Conservation (phyloP, 805 yeast species). For the Myxozyma sirexii region DNA sequence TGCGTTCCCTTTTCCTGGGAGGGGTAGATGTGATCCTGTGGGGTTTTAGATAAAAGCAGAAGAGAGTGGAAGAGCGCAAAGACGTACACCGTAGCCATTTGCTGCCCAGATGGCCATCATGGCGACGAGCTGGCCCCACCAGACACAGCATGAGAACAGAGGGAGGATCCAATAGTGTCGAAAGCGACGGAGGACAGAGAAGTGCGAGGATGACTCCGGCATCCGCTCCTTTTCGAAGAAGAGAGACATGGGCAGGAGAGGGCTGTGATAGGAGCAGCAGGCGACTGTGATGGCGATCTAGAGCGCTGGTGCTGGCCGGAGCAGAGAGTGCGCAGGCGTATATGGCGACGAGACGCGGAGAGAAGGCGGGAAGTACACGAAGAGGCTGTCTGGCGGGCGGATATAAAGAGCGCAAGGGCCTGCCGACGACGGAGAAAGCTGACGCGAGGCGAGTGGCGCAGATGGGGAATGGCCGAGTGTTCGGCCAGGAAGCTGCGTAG, state of each 20-base stretch:
- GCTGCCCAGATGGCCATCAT: constrained; percentile 75
- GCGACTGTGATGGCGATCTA: neutral
- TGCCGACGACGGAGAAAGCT: too few species aligned
- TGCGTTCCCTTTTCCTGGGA: constrained; percentile 45
- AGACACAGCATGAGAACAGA: constrained; percentile 62
- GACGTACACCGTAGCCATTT: constrained; percentile 54
- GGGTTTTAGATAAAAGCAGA: neutral
- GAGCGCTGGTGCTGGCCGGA: neutral
- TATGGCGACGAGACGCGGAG: too few species aligned
- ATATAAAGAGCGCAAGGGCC: too few species aligned
- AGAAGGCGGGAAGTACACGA: neutral
- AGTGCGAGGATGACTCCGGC: neutral
- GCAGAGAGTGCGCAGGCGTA: neutral
- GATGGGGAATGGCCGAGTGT: neutral
- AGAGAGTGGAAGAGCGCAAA: neutral
- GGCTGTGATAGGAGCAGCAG: neutral
- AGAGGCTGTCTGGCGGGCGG: too few species aligned
- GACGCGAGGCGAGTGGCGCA: neutral
- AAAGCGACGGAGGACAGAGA: constrained; percentile 10
- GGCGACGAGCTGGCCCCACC: constrained; percentile 93
- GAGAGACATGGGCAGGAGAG: neutral
- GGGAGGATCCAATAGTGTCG: constrained; percentile 56
- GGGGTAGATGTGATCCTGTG: constrained; percentile 23
- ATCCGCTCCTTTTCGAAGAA: neutral
- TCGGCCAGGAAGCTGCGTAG: neutral